These are phyloP conservation scores for Pelomyxa schiedti DNA, from an alignment of 78 protist species.

Conservation along the genomic window DNA sequence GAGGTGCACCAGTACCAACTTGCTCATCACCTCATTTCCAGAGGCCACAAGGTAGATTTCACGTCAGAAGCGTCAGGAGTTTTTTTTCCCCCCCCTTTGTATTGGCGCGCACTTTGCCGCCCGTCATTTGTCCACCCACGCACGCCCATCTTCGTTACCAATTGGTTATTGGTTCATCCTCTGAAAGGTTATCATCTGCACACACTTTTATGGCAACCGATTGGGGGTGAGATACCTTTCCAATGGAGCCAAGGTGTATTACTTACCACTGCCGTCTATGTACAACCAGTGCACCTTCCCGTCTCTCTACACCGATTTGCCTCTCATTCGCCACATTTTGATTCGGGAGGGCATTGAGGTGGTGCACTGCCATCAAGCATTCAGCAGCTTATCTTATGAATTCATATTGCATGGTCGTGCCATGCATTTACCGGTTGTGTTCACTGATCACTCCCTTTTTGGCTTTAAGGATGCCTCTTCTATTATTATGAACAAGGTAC, in stretches of 20 bases:
- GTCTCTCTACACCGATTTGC: conserved; percentile 49
- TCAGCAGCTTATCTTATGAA: conserved; percentile 80
- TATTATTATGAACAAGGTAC: conserved; percentile 74
- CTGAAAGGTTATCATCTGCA: conserved; percentile 63
- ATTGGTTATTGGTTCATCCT: conserved; percentile 1
- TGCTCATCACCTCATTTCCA: conserved; percentile 63
- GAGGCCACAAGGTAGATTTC: conserved; percentile 57
- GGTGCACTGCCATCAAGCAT: conserved; percentile 96
- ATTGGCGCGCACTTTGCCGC: too few species aligned
- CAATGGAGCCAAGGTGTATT: conserved; percentile 85
- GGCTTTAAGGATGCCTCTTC: conserved; percentile 79
- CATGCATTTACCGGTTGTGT: conserved; percentile 65
- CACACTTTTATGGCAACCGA: conserved; percentile 76
- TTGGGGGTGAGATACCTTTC: conserved; percentile 78
- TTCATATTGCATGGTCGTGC: conserved; percentile 71
- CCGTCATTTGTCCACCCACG: too few species aligned
- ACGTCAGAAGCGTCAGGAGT: too few species aligned
- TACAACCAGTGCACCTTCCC: conserved; percentile 61
- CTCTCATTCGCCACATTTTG: conserved; percentile 69
- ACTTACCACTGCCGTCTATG: conserved; percentile 58
- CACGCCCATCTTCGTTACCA: too few species aligned
- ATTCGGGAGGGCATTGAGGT: conserved; percentile 74
- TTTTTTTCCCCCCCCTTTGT: background rate
- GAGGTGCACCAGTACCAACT: conserved; percentile 82
- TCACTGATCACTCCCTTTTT: conserved; percentile 95